phyloP scores from a whole-genome alignment of 257 asterid genomes.

The Capsicum chinense region DNA sequence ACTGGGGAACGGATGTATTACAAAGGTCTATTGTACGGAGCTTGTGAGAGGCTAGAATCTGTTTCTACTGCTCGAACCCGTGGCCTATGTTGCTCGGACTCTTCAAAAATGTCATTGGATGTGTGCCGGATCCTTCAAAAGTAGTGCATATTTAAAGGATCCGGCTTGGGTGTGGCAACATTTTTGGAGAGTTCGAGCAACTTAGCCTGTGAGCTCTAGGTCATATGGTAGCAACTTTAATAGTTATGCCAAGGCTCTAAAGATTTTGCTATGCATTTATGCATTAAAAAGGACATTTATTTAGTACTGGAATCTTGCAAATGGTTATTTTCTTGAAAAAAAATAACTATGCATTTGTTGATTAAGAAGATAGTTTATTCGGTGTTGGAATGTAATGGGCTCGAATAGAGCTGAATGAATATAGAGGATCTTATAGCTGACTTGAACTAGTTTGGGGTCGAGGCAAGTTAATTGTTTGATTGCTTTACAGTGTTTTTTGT shows the following conservation, averaged over 20 bases:
- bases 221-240: neutral
- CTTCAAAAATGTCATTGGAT: too few relatives aligned
- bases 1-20: neutral
- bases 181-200: too few relatives aligned
- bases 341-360: neutral
- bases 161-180: too few relatives aligned
- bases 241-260: neutral
- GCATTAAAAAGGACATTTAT: neutral
- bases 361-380: neutral
- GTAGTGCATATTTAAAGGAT: too few relatives aligned
- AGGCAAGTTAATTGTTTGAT: neutral
- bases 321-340: neutral
- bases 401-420: neutral
- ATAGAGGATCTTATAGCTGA: neutral
- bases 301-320: neutral
- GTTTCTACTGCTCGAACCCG: neutral
- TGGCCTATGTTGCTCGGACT: too few relatives aligned
- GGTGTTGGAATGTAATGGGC: neutral
- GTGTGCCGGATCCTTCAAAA: too few relatives aligned
- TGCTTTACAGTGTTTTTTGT: neutral
- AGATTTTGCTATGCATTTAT: neutral
- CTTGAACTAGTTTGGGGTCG: neutral
- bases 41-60: too few relatives aligned
- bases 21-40: neutral
- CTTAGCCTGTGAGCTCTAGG: neutral